Percentiles rank a stretch among this genome's conserved stretches.
These are phyloP conservation scores for Xylaria cubensis DNA, from an alignment of 495 filamentous ascomycete species.

Conservation along the genomic window DNA sequence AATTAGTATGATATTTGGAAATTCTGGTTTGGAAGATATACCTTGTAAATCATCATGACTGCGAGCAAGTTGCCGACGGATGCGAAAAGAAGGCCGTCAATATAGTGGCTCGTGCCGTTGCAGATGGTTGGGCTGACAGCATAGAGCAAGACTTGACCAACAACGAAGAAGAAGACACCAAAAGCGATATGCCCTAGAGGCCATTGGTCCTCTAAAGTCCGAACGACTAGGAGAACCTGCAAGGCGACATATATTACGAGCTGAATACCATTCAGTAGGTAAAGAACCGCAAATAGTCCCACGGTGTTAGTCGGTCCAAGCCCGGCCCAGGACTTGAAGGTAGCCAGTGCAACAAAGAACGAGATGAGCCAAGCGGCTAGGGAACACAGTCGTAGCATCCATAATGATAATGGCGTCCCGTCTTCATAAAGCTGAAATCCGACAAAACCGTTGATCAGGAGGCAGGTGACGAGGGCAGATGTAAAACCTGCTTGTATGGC, in stretches of 20 bases:
- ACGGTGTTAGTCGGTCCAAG: constrained; percentile 83
- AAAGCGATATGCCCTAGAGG: constrained; percentile 93
- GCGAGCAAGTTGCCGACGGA: constrained; percentile 92
- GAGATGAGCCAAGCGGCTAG: constrained; percentile 84
- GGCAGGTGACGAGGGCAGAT: constrained; percentile 86
- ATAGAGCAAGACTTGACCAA: constrained; percentile 93
- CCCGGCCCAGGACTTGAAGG: constrained; percentile 92
- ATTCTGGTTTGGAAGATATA: constrained; percentile 46
- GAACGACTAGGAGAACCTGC: constrained; percentile 85
- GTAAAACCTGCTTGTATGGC: constrained; percentile 87
- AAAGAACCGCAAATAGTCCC: constrained; percentile 90
- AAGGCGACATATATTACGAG: constrained; percentile 85
- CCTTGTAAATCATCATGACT: constrained; percentile 99
- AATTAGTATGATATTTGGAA: constrained; percentile 11
- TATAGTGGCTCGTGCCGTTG: constrained; percentile 83
- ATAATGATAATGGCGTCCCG: constrained; percentile 92
- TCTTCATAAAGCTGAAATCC: constrained; percentile 99
- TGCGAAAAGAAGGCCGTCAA: constrained; percentile 95
- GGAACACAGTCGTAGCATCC: constrained; percentile 83
- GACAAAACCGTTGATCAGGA: constrained; percentile 97
- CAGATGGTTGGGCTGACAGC: constrained; percentile 88
- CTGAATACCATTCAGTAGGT: constrained; percentile 87
- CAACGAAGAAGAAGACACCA: constrained; percentile 88
- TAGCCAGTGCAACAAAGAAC: constrained; percentile 85
- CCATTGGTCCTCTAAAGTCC: constrained; percentile 95